A percentile compares a stretch with the other conserved stretches of the same genome.
Conservation (phyloP, 1,284 basidiomycete genomes). For the Moniliophthora roreri region DNA sequence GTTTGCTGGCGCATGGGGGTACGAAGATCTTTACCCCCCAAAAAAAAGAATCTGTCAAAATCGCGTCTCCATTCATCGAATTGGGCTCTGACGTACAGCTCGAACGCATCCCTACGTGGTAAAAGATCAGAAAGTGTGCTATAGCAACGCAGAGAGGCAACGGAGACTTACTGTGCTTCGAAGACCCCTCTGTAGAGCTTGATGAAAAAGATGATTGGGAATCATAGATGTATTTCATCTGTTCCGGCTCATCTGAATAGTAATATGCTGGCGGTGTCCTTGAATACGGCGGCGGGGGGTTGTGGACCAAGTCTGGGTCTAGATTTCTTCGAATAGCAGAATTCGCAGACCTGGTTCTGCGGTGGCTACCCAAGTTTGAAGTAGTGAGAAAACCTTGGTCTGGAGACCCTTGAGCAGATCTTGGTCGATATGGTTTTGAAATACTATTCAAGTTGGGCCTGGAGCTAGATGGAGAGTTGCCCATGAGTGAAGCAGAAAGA, state of each 20-base stretch:
- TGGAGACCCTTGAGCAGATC: background rate
- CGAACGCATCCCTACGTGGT: too few species aligned
- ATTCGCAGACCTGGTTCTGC: constrained; percentile 3
- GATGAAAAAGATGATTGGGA: background rate
- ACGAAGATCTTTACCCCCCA: background rate
- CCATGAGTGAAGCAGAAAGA: background rate
- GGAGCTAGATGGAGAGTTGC: constrained; percentile 3
- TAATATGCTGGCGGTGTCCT: background rate
- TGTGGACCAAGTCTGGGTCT: background rate
- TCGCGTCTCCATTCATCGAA: background rate
- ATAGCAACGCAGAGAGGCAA: too few species aligned
- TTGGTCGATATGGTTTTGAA: background rate
- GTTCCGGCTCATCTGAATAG: background rate
- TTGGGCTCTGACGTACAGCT: background rate
- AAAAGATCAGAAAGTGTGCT: too few species aligned
- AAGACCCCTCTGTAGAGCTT: background rate
- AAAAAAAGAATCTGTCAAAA: background rate
- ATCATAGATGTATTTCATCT: background rate
- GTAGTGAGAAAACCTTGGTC: background rate
- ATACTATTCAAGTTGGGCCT: background rate
- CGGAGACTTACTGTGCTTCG: background rate
- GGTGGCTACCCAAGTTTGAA: background rate
- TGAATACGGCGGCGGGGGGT: constrained; percentile 2
- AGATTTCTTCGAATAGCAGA: background rate
- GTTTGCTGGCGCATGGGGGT: constrained; percentile 3